Conservation (phyloP, 108 stramenopile species). For the Fistulifera pelliculosa region DNA sequence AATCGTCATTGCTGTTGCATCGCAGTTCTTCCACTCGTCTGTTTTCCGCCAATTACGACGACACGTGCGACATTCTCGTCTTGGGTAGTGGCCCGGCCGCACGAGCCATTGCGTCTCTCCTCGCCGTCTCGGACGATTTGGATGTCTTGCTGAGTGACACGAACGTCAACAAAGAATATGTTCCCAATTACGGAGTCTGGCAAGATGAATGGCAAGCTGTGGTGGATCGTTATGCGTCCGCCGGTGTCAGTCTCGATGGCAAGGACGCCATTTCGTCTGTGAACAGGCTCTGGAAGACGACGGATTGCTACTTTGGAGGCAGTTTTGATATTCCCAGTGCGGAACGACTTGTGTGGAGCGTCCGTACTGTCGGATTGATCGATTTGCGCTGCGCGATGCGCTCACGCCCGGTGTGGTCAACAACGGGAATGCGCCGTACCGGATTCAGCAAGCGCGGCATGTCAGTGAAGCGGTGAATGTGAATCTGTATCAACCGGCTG, state of each 20-base stretch:
- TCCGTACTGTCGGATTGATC: slow-evolving; percentile 79
- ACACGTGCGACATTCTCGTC: slow-evolving; percentile 71
- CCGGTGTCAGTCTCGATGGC: slow-evolving; percentile 37
- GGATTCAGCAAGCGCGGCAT: slow-evolving; percentile 57
- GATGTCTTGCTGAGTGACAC: slow-evolving; percentile 75
- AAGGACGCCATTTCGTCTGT: slow-evolving; percentile 30
- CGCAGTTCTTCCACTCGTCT: too few relatives aligned
- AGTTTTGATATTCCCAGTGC: slow-evolving; percentile 73
- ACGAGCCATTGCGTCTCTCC: slow-evolving; percentile 62
- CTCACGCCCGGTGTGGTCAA: slow-evolving; percentile 31
- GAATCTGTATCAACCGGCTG: slow-evolving; percentile 71
- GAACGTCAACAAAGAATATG: slow-evolving; percentile 69
- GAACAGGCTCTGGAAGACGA: slow-evolving; percentile 70
- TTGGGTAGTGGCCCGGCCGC: slow-evolving; percentile 74
- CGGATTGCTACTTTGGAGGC: slow-evolving; percentile 92
- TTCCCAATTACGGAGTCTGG: slow-evolving; percentile 93
- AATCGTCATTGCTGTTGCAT: too few relatives aligned
- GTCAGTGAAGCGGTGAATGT: slow-evolving; percentile 48
- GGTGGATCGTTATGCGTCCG: slow-evolving; percentile 19
- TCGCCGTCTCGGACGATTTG: slow-evolving; percentile 29
- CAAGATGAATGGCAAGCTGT: slow-evolving; percentile 89
- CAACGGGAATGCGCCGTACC: slow-evolving; percentile 26
- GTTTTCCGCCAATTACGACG: slow-evolving; percentile 14
- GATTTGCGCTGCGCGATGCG: slow-evolving; percentile 44
- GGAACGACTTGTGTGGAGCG: slow-evolving; percentile 63